Conservation (phyloP, 2,329 filamentous ascomycete genomes). For the Claviceps monticola region DNA sequence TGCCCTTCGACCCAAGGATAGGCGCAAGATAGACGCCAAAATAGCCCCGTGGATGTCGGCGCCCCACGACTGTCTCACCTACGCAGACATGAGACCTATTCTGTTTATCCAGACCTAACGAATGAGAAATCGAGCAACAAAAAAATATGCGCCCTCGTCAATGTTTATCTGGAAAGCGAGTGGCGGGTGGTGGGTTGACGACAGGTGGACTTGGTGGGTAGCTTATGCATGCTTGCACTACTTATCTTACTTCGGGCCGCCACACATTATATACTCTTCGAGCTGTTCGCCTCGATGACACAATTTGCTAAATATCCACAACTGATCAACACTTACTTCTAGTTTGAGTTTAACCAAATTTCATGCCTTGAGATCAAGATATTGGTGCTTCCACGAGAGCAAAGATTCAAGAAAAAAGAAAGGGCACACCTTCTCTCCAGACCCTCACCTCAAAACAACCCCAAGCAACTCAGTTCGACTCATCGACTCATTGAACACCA, state of each 20-base stretch:
- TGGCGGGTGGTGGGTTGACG: not conserved
- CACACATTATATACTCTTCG: not conserved
- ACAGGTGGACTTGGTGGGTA: not conserved
- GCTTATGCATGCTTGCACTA: not conserved
- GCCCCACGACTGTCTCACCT: constrained; percentile 7
- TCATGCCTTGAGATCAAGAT: not conserved
- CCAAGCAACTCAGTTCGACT: too few relatives aligned
- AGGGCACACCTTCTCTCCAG: not conserved
- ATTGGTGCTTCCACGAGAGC: not conserved
- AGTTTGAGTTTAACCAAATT: not conserved
- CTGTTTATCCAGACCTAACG: not conserved
- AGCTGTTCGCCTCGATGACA: not conserved
- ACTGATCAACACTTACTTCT: not conserved
- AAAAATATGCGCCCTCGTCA: not conserved
- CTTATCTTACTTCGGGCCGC: constrained; percentile 1
- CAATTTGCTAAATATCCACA: not conserved
- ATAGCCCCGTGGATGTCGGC: constrained; percentile 1
- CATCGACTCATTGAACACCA: not conserved
- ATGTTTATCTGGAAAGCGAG: not conserved
- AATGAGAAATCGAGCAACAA: not conserved
- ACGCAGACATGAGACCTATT: not conserved
- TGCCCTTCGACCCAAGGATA: constrained; percentile 4
- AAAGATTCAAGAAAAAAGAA: not conserved
- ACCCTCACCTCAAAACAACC: too few relatives aligned
- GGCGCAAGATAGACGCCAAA: constrained; percentile 1